Evolutionary conservation across 2,329 filamentous ascomycete genomes (phyloP), one percentile per base, ranked within the genome.

Genomic region (Fusarium hostae): DNA sequence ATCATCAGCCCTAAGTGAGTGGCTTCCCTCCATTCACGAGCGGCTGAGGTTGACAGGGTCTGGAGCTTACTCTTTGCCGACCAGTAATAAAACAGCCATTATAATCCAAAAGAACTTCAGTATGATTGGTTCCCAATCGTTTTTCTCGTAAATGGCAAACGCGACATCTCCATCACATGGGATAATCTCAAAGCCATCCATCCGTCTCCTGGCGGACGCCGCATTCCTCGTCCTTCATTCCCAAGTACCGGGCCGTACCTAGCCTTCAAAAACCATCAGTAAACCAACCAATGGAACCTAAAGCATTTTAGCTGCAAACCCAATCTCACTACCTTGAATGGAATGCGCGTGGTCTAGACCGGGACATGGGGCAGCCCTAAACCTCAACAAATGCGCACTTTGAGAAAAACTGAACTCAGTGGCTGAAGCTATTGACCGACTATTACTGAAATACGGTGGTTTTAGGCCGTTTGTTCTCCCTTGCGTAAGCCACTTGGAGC

Each of bases 161-260:
- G 40, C 5, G 18, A 20, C 11, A 41, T 22, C 11, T 40, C 35
- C 7, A 16, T 48, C 48, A 35, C 37, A 66, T 26, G 41, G 11
- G 35, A 51, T 44, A 41, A 3, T 20, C 24, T 22, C 16, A 43
- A 30, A 43, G 20, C 12, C 15, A 30, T 6, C 8, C 13, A n/a
- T 32, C 60, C 56, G 54, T 35, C 15, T 35, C 16, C 22, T 35
- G 30, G 16, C 30, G 43, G 44, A 32, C 24, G 40, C 60, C 5
- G 24, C 45, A 48, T 54, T 39, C 57, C 48, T 63, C 15, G 10
- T 32, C 4, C n/a, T 28, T 2, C 8, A 51, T 16, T 24, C 20
- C 39, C 54, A 28, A 22, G 41, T 32, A 30, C 43, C 63, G 63
- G 65, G 28, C 63, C 63, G 63, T 41, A 51, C 65, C 65, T 68